phyloP scores from a whole-genome alignment of 139 green algal species.

The Raphidocelis subcapitata region DNA sequence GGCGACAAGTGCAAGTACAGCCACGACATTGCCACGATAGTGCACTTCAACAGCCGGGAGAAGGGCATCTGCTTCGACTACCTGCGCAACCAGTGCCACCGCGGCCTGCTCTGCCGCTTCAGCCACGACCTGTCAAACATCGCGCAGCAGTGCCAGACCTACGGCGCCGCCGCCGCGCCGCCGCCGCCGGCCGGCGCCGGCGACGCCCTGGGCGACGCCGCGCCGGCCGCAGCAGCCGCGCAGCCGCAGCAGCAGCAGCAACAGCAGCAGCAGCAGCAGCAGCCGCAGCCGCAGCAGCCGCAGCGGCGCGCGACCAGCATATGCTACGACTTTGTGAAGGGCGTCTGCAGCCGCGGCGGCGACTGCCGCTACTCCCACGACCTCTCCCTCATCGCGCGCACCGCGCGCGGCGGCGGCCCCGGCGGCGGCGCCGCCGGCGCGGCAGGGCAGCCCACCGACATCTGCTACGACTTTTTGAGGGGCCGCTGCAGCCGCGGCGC shows the following conservation, averaged over 20 bases:
- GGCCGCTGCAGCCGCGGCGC: conserved; percentile 68
- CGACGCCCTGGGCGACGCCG: not conserved
- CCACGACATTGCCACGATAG: conserved; percentile 79
- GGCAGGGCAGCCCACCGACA: no score
- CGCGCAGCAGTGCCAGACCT: conserved; percentile 59
- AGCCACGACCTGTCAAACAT: conserved; percentile 82
- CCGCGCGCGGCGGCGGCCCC: conserved; percentile 30
- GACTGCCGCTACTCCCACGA: conserved; percentile 85
- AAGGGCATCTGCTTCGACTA: conserved; percentile 92
- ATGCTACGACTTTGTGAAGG: conserved; percentile 91
- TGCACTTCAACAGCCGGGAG: conserved; percentile 78
- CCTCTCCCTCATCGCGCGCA: conserved; percentile 58
- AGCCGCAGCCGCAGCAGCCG: no score
- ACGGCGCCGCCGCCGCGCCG: not conserved
- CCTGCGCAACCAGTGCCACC: conserved; percentile 73
- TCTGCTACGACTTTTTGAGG: conserved; percentile 68
- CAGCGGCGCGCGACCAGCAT: conserved; percentile 55
- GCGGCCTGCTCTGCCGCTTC: conserved; percentile 85
- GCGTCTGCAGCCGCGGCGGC: conserved; percentile 62
- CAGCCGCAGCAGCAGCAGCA: no score
- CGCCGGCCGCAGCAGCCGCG: not conserved
- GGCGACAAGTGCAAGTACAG: conserved; percentile 82
- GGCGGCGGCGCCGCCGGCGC: not conserved
- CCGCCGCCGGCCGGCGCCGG: not conserved
- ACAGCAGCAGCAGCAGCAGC: no score